A percentile compares a stretch with the other conserved stretches of the same genome.
These are phyloP conservation scores for Lachancea meyersii DNA, from an alignment of 805 yeast genomes.

Conservation along the genomic window DNA sequence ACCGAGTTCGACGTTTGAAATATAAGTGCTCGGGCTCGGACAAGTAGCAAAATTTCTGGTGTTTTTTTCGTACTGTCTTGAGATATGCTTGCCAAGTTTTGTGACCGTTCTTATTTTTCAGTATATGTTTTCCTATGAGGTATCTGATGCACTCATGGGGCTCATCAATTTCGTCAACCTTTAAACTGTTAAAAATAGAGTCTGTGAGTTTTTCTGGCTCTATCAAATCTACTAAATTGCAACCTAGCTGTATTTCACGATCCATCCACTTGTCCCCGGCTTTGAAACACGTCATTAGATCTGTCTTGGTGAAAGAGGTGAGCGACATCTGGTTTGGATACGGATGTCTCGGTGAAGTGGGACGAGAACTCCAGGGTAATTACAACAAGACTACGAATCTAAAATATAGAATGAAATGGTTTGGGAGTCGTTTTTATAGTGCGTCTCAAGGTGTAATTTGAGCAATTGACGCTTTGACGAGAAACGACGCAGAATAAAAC, in stretches of 20 bases:
- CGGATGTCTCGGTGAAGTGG: too few species aligned
- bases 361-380: too few species aligned
- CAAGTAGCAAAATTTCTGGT: background rate
- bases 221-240: background rate
- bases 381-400: too few species aligned
- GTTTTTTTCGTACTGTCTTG: background rate
- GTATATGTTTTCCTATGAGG: constrained; percentile 3
- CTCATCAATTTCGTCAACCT: background rate
- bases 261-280: background rate
- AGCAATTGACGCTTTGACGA: background rate
- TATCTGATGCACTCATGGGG: background rate
- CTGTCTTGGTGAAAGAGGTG: constrained; percentile 3
- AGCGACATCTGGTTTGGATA: constrained; percentile 1
- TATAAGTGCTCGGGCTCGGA: background rate
- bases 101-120: background rate
- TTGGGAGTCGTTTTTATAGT: background rate
- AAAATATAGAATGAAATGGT: too few species aligned
- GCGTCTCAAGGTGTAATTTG: background rate
- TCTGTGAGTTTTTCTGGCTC: background rate
- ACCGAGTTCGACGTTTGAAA: constrained; percentile 3
- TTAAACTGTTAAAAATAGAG: background rate
- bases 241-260: background rate
- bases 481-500: too few species aligned
- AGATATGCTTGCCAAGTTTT: background rate
- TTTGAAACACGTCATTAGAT: constrained; percentile 1